Conservation (phyloP, 2,329 filamentous ascomycete genomes). For the Basipetospora chlamydospora region DNA sequence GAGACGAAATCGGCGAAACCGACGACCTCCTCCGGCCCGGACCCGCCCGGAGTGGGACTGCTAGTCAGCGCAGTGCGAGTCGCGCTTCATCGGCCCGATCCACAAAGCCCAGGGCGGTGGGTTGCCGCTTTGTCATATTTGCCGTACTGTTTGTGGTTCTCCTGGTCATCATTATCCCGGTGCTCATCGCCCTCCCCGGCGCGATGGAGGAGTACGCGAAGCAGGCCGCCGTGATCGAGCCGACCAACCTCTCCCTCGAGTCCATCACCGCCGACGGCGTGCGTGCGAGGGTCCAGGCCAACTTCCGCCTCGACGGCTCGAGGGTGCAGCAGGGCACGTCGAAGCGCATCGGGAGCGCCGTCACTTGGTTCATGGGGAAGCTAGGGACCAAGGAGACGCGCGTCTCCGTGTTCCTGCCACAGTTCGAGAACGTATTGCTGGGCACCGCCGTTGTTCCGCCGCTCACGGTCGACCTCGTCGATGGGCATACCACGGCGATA, state of each 20-base stretch:
- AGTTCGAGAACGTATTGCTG: conserved; percentile 63
- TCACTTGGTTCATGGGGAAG: conserved; percentile 66
- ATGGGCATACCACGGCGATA: conserved; percentile 62
- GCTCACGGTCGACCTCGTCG: conserved; percentile 60
- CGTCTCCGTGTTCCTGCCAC: conserved; percentile 66
- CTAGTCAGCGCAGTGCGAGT: conserved; percentile 12
- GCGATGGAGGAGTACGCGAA: conserved; percentile 76
- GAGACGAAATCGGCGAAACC: conserved; percentile 14
- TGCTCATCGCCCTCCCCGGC: conserved; percentile 70
- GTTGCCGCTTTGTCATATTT: conserved; percentile 70
- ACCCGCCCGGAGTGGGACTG: too few relatives aligned
- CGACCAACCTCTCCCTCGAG: conserved; percentile 71
- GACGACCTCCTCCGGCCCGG: too few relatives aligned
- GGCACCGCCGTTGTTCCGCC: conserved; percentile 66
- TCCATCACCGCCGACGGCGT: conserved; percentile 70
- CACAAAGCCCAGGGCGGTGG: conserved; percentile 24
- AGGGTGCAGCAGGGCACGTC: conserved; percentile 58
- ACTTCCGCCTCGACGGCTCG: conserved; percentile 65
- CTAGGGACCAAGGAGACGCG: conserved; percentile 60
- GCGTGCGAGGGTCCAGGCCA: conserved; percentile 64
- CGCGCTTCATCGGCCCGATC: conserved; percentile 11
- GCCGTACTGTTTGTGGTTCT: conserved; percentile 49
- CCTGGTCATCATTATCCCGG: conserved; percentile 53
- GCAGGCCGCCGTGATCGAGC: conserved; percentile 66
- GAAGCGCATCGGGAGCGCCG: conserved; percentile 59